Percentiles rank a stretch among this genome's conserved stretches.
Evolutionary conservation across 2,329 filamentous ascomycete genomes (phyloP).

Genomic region (Ascochyta koolunga): DNA sequence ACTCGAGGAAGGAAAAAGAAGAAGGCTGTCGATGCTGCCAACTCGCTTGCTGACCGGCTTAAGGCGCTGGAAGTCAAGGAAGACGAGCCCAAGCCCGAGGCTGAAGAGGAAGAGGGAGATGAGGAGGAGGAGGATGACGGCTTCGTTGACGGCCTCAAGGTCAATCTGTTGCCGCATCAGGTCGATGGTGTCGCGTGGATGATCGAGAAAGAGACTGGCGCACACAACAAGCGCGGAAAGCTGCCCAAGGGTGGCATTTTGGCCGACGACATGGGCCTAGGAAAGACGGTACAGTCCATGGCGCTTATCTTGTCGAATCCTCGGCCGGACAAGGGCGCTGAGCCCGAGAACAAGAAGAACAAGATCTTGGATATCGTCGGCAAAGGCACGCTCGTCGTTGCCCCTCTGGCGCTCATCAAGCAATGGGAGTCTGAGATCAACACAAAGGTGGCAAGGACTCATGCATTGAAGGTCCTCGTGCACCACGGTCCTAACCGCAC

Average conservation of each 20-base stretch:
- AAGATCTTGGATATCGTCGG: constrained; percentile 72
- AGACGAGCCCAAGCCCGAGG: constrained; percentile 57
- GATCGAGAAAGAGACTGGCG: constrained; percentile 87
- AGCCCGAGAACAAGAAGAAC: constrained; percentile 60
- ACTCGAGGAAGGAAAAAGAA: constrained; percentile 55
- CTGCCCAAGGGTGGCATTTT: constrained; percentile 92
- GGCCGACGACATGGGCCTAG: constrained; percentile 95
- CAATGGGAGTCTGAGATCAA: constrained; percentile 97
- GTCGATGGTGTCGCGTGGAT: constrained; percentile 95
- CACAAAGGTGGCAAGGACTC: constrained; percentile 73
- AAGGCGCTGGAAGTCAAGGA: constrained; percentile 53
- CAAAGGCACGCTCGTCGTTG: constrained; percentile 87
- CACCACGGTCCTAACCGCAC: constrained; percentile 89
- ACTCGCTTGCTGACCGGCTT: constrained; percentile 53
- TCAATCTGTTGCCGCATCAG: constrained; percentile 91
- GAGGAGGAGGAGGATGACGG: constrained; percentile 62
- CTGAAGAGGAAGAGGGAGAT: constrained; percentile 45
- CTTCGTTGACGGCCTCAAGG: constrained; percentile 78
- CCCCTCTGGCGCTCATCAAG: constrained; percentile 89
- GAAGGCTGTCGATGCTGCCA: constrained; percentile 45
- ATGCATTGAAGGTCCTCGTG: constrained; percentile 79
- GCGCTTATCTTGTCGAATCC: constrained; percentile 84
- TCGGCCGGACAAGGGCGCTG: constrained; percentile 62
- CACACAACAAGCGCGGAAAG: constrained; percentile 76
- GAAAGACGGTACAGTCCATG: constrained; percentile 95